Percentiles rank a stretch among this genome's conserved stretches.
phyloP scores from a whole-genome alignment of 2,329 filamentous ascomycete species.

The Knoxdaviesia capensis region DNA sequence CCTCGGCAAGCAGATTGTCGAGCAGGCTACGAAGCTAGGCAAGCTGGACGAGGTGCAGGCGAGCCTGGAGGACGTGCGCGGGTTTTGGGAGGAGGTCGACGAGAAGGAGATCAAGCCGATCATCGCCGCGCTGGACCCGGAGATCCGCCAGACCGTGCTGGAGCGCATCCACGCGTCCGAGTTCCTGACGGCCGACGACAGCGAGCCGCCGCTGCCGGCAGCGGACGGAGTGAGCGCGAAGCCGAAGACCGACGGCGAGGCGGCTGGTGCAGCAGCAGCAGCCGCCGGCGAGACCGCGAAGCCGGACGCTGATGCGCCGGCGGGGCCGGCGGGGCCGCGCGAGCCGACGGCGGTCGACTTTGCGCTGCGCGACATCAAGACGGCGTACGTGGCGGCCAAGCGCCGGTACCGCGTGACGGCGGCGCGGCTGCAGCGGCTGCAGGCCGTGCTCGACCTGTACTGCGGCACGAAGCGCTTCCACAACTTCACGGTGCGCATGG shows the following conservation, averaged over 20 bases:
- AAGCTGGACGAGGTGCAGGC: constrained; percentile 47
- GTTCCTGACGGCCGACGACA: constrained; percentile 1
- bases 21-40: constrained; percentile 53
- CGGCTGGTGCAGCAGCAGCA: constrained; percentile 7
- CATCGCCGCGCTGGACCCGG: constrained; percentile 39
- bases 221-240: constrained; percentile 2
- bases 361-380: constrained; percentile 50
- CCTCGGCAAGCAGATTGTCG: constrained; percentile 64
- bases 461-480: constrained; percentile 80
- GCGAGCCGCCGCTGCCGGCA: no score
- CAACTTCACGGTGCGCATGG: constrained; percentile 93
- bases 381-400: constrained; percentile 65
- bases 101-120: constrained; percentile 61
- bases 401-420: constrained; percentile 64
- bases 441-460: constrained; percentile 55
- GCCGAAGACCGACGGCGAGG: constrained; percentile 9
- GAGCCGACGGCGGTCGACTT: constrained; percentile 32
- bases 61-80: constrained; percentile 56
- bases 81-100: constrained; percentile 71
- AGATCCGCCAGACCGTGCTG: constrained; percentile 40
- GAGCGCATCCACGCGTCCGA: constrained; percentile 30
- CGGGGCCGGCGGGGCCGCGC: constrained; percentile 7
- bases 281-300: constrained; percentile 8
- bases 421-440: constrained; percentile 52
- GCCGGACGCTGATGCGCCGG: constrained; percentile 7